Conservation (phyloP, 176 grass and related monocot species). For the Urochloa ruziziensis region DNA sequence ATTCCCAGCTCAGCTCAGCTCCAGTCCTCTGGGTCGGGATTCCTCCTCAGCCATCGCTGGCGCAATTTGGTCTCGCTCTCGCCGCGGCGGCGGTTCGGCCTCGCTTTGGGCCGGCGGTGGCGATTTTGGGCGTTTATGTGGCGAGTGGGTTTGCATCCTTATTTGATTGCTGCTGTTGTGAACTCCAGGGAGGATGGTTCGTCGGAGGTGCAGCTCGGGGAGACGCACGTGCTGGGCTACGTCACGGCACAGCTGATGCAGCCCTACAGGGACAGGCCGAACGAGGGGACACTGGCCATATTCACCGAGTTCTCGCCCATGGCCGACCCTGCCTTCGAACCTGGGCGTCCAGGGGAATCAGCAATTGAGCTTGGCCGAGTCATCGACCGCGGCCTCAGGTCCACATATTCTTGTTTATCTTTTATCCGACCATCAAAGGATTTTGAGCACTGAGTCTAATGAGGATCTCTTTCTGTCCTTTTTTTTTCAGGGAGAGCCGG, state of each 20-base stretch:
- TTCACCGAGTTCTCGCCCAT: conserved; percentile 98
- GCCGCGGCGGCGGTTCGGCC: background rate
- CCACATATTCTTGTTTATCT: background rate
- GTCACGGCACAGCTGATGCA: conserved; percentile 77
- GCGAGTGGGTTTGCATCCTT: background rate
- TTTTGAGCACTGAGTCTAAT: background rate
- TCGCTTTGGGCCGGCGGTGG: background rate
- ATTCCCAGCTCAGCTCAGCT: background rate
- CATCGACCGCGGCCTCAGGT: conserved; percentile 91
- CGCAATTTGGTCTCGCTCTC: background rate
- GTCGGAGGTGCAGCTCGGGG: conserved; percentile 78
- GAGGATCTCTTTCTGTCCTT: background rate
- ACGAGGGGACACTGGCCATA: conserved; percentile 81
- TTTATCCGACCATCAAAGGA: background rate
- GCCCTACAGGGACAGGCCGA: conserved; percentile 87
- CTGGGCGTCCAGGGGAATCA: conserved; percentile 68
- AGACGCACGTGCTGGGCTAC: conserved; percentile 88
- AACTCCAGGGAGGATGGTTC: conserved; percentile 76
- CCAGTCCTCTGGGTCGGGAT: too few relatives aligned
- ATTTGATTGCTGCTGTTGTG: background rate
- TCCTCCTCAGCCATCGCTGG: background rate
- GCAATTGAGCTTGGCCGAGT: conserved; percentile 90
- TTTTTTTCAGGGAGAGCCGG: conserved; percentile 71
- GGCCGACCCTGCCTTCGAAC: conserved; percentile 91
- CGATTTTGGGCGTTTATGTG: background rate